Base-by-base conservation (phyloP, 768 basidiomycete species). In the Lanmaoa rubissima region DNA sequence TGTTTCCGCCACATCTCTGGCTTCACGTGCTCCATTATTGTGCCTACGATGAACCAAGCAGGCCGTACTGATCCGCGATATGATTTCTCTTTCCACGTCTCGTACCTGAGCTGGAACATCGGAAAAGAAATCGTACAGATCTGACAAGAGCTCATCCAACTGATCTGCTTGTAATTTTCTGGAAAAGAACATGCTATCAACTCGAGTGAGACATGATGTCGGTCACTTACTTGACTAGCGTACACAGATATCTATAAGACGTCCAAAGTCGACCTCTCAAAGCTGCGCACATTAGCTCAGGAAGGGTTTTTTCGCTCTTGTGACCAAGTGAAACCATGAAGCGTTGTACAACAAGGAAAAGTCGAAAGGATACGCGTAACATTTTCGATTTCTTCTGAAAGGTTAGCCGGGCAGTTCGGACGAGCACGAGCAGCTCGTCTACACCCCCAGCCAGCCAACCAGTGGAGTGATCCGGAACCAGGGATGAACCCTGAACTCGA, bases 291-390 rank as follows among this genome's bases (percentile, higher is more conserved):
- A 86, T 80, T 35, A 81, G 61, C 24, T 79, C 76, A 48, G 68
- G 71, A 53, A 63, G 62, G 32, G 43, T 67, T 54, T 67, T 57
- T 48, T 72, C 67, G 26, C 68, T 72, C 60, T 74, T 80, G 60
- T 79, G 75, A 8, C 80, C 82, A 24, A 77, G 67, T 4, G 67
- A 61, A 17, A 69, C 58, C 66, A 86, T 73, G 39, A 81, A 79
- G 5, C 61, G 57, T 46, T 81, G 79, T 0, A 85, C 65, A 1
- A 72, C 61, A 11, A 73, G 65, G 49, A 86, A 63, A 17, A 87
- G 49, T 17, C 73, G 69, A 58, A 85, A 82, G 8, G 78, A 82
- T 2, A 84, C 61, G 2, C 81, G 78, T 41, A 82, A 57, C 19
- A 67, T 55, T 21, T 68, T 68, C 8, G 69, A 67, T 14, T 62